Percentiles rank a stretch among this genome's conserved stretches.
phyloP scores from a whole-genome alignment of 768 basidiomycete genomes.

The Kwoniella mangroviensis region DNA sequence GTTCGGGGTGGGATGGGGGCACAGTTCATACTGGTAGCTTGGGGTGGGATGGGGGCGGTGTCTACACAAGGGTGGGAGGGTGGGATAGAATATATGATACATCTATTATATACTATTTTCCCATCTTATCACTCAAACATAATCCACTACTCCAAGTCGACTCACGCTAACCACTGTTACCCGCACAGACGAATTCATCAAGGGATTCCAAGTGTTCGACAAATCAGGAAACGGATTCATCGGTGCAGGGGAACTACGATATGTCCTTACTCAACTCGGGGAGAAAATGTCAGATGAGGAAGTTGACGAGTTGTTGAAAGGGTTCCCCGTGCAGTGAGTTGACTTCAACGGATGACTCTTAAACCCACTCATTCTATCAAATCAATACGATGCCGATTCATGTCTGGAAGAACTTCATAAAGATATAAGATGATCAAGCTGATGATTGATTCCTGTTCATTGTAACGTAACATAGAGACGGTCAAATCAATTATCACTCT shows the following conservation, averaged over 20 bases:
- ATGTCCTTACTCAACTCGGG: conserved; percentile 92
- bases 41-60: conserved; percentile 1
- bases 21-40: conserved; percentile 15
- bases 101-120: too few species aligned
- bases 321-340: conserved; percentile 86
- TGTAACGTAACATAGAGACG: conserved; percentile 74
- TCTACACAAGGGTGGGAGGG: background rate
- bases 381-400: too few species aligned
- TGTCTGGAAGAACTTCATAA: background rate
- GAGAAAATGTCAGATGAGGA: conserved; percentile 99
- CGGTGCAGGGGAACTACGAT: conserved; percentile 87
- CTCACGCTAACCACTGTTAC: too few species aligned
- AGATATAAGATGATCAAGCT: background rate
- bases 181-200: conserved; percentile 91
- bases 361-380: too few species aligned
- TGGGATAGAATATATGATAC: background rate
- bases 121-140: too few species aligned
- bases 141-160: too few species aligned
- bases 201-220: conserved; percentile 98
- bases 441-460: too few species aligned
- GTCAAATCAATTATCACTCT: conserved; percentile 95
- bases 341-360: too few species aligned
- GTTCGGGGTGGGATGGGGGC: background rate
- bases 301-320: conserved; percentile 96
- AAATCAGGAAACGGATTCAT: conserved; percentile 92